Base-by-base conservation (phyloP, 805 yeast species). In the Millerago galiae region DNA sequence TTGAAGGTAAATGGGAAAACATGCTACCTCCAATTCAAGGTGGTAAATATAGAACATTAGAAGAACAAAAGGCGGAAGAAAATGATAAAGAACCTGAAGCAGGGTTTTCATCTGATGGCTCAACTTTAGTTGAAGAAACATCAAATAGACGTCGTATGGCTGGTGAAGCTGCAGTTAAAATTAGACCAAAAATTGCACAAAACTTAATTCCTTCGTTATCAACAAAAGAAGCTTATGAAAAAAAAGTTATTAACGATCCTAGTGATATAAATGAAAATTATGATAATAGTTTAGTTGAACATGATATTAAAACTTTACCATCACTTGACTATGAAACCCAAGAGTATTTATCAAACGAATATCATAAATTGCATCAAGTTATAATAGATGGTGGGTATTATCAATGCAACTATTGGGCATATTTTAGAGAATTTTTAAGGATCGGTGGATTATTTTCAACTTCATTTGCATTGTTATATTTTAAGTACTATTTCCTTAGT, bases 11-110 rank as follows among this genome's bases (percentile, higher is more conserved):
- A 9, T 88, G 96, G 96, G 68, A 67, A 41, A 83, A 85, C 61
- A 62, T 88, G 59, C 58, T 84, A 28, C 96, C 96, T 4, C 96
- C 96, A 2, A 85, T 88, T 48, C 95, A 87, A 62, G 95, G 95
- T 12, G 95, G 87, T 1, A 46, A 44, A 18, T 79, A 65, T 55
- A 55, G 66, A 16, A 52, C 59, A 1, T 41, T 59, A 14, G 63
- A 59, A 26, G 61, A 65, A 41, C 54, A 56, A 43, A 40, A 43
- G n/a, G 8, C 40, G 38, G 34, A 34, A 21, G 31, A 37, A n/a
- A 37, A 37, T 7, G 24, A 21, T 21, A 21, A 21, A 4, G 35
- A 6, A 4, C 3, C 15, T 2, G 38, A 29, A 2, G 17, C 41
- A 9, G 16, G 30, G 4, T 16, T 11, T 15, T 29, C 35, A 5